Evolutionary conservation across 345 rosid genomes (phyloP).

Genomic region (Camelina neglecta): DNA sequence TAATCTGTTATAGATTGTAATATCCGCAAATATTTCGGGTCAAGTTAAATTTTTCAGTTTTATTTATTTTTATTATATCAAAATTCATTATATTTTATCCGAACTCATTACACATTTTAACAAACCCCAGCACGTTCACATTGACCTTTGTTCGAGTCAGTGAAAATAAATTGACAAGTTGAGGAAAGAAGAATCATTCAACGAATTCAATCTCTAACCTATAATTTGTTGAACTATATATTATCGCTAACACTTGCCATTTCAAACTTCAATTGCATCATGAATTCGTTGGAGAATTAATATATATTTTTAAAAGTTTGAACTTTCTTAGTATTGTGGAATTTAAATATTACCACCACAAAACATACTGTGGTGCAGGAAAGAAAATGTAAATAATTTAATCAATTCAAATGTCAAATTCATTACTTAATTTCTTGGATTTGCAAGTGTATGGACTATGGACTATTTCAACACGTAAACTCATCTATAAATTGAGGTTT

Average conservation of each 20-base stretch:
- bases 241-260: slow-evolving; percentile 3
- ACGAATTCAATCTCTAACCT: neutral
- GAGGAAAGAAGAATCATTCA: neutral
- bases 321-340: neutral
- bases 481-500: slow-evolving; percentile 25
- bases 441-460: neutral
- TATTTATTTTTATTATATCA: too few species aligned
- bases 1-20: too few species aligned
- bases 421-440: neutral
- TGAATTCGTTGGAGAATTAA: neutral
- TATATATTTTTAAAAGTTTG: too few species aligned
- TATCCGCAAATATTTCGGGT: too few species aligned
- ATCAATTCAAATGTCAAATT: neutral
- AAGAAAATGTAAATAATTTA: neutral
- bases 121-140: neutral
- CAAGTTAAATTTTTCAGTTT: too few species aligned
- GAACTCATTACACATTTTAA: neutral
- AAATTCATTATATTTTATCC: too few species aligned
- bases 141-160: too few species aligned
- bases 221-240: neutral
- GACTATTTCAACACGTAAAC: neutral
- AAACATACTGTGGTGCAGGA: neutral
- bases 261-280: neutral
- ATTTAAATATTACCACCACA: neutral
- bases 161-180: too few species aligned